These are phyloP conservation scores for Entomortierella parvispora DNA, from an alignment of 192 early-diverging fungal species.

Conservation along the genomic window DNA sequence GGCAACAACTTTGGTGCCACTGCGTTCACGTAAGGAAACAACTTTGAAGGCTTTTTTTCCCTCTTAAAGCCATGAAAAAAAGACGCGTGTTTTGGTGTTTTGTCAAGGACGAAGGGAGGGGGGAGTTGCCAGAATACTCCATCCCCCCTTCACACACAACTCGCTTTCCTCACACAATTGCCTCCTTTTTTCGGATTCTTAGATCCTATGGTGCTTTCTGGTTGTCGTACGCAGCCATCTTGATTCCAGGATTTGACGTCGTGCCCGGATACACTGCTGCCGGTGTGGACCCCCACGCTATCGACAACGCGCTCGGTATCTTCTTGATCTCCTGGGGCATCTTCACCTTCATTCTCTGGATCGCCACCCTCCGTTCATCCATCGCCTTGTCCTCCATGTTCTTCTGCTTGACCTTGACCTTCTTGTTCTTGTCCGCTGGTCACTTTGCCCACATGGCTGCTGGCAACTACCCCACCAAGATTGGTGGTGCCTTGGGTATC, in stretches of 20 bases:
- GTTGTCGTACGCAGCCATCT: constrained; percentile 67
- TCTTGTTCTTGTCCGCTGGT: constrained; percentile 71
- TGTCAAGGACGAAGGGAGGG: too few relatives aligned
- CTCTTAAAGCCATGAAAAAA: not conserved
- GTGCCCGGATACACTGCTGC: constrained; percentile 38
- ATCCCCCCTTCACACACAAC: not conserved
- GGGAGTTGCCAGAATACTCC: too few relatives aligned
- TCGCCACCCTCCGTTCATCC: constrained; percentile 69
- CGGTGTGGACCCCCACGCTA: constrained; percentile 21
- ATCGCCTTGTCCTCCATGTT: constrained; percentile 71
- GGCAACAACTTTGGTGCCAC: constrained; percentile 87
- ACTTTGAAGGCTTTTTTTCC: not conserved
- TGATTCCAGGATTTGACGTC: constrained; percentile 64
- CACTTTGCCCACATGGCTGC: constrained; percentile 59
- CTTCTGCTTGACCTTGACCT: constrained; percentile 71
- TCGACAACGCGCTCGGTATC: constrained; percentile 59
- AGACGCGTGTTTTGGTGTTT: not conserved
- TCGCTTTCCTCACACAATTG: not conserved
- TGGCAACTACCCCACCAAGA: constrained; percentile 51
- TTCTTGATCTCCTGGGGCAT: constrained; percentile 74
- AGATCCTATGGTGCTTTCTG: constrained; percentile 65
- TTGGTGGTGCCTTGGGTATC: constrained; percentile 76
- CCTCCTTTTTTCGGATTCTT: not conserved
- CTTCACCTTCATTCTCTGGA: constrained; percentile 73
- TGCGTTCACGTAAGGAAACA: constrained; percentile 62